These are phyloP conservation scores for Collybiopsis confluens DNA, from an alignment of 768 basidiomycete genomes.

Conservation along the genomic window DNA sequence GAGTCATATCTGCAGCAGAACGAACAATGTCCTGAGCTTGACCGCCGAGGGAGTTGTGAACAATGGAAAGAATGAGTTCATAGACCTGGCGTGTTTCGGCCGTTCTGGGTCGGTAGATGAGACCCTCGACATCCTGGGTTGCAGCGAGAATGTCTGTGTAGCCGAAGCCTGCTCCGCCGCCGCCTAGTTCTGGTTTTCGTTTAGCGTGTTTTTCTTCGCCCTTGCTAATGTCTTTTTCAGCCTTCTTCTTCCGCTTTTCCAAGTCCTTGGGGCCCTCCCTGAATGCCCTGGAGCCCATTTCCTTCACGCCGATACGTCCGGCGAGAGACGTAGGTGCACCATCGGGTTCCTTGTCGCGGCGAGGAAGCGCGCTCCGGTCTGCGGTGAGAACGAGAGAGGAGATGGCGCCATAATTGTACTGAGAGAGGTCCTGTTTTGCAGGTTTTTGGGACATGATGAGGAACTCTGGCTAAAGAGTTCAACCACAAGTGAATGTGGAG, in stretches of 20 bases:
- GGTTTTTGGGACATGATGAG: too few species aligned
- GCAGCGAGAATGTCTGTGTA: conserved; percentile 93
- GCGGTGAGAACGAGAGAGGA: conserved; percentile 94
- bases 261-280: conserved; percentile 82
- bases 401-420: conserved; percentile 95
- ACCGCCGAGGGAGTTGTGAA: conserved; percentile 84
- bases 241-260: conserved; percentile 92
- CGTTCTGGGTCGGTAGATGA: conserved; percentile 90
- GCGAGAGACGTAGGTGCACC: conserved; percentile 91
- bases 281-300: conserved; percentile 91
- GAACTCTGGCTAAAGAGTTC: too few species aligned
- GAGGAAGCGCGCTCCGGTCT: conserved; percentile 72
- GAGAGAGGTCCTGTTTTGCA: conserved; percentile 73
- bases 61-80: conserved; percentile 80
- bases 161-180: conserved; percentile 49
- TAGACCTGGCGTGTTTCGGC: conserved; percentile 94
- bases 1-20: conserved; percentile 88
- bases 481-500: too few species aligned
- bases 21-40: conserved; percentile 95
- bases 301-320: conserved; percentile 81
- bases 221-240: conserved; percentile 51
- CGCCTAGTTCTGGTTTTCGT: conserved; percentile 50
- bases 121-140: conserved; percentile 88
- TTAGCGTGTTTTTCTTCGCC: conserved; percentile 53
- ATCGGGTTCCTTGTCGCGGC: conserved; percentile 94